Evolutionary conservation across 352 stramenopile genomes (phyloP).

Genomic region (Aphanomyces cochlioides): DNA sequence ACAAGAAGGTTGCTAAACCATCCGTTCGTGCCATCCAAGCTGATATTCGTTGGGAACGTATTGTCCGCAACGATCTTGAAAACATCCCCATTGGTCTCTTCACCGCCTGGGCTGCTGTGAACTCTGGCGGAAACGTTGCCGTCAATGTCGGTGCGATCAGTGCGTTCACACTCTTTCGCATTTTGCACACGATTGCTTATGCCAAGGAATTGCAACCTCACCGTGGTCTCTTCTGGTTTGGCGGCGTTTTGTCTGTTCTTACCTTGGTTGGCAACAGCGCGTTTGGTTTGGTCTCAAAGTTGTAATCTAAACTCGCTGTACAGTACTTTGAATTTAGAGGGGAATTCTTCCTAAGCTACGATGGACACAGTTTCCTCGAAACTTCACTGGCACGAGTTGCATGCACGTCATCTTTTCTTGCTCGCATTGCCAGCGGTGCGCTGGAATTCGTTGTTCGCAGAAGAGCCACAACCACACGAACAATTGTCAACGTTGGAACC

Average conservation of each 20-base stretch:
- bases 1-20: slow-evolving; percentile 32
- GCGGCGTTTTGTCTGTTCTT: background rate
- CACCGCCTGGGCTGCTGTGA: slow-evolving; percentile 43
- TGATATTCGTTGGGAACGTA: slow-evolving; percentile 48
- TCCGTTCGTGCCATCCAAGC: slow-evolving; percentile 18
- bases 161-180: slow-evolving; percentile 41
- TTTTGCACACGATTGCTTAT: slow-evolving; percentile 46
- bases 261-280: slow-evolving; percentile 9
- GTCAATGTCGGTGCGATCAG: slow-evolving; percentile 42
- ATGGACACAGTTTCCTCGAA: too few species aligned
- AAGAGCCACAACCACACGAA: too few species aligned
- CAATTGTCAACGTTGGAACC: too few species aligned
- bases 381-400: too few species aligned
- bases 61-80: slow-evolving; percentile 62
- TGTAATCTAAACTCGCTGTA: too few species aligned
- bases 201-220: slow-evolving; percentile 46
- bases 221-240: slow-evolving; percentile 27
- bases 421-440: too few species aligned
- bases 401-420: too few species aligned
- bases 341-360: too few species aligned
- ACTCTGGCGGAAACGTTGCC: slow-evolving; percentile 35
- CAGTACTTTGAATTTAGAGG: too few species aligned
- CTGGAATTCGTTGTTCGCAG: too few species aligned
- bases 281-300: background rate
- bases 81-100: slow-evolving; percentile 49